Conservation (phyloP, 108 stramenopile species). For the Nannochloropsis salina region DNA sequence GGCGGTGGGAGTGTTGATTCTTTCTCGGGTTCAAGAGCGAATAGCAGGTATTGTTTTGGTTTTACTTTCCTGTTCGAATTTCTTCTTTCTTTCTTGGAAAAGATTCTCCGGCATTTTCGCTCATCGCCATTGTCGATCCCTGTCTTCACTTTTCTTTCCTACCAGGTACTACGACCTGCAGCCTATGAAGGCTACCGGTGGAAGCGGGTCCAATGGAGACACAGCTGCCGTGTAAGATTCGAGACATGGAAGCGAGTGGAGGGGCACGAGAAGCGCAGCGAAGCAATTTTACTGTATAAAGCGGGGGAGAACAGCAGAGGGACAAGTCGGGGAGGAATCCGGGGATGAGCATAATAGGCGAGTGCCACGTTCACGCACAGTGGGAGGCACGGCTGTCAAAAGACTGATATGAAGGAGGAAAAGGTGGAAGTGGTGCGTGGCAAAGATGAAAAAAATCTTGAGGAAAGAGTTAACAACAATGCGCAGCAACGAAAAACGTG, state of each 20-base stretch:
- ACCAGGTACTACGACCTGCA: not conserved
- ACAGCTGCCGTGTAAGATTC: not conserved
- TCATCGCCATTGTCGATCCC: not conserved
- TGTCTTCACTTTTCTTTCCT: not conserved
- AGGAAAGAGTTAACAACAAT: too few species aligned
- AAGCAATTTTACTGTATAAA: not conserved
- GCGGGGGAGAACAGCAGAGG: not conserved
- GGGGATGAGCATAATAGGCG: not conserved
- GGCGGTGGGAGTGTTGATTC: not conserved
- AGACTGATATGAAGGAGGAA: not conserved
- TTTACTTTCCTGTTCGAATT: not conserved
- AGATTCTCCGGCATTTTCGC: not conserved
- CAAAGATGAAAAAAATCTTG: not conserved
- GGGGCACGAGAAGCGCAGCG: too few species aligned
- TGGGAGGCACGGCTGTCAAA: too few species aligned
- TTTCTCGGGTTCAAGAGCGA: not conserved
- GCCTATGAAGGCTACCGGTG: not conserved
- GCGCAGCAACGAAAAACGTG: too few species aligned
- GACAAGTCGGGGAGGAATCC: not conserved
- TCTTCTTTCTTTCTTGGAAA: not conserved
- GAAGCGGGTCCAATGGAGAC: not conserved
- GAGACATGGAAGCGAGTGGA: too few species aligned
- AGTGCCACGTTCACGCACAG: too few species aligned
- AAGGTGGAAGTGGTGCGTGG: not conserved
- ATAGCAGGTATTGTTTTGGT: not conserved